Evolutionary conservation across 805 yeast species (phyloP).

Genomic region (Lachancea meyersii): DNA sequence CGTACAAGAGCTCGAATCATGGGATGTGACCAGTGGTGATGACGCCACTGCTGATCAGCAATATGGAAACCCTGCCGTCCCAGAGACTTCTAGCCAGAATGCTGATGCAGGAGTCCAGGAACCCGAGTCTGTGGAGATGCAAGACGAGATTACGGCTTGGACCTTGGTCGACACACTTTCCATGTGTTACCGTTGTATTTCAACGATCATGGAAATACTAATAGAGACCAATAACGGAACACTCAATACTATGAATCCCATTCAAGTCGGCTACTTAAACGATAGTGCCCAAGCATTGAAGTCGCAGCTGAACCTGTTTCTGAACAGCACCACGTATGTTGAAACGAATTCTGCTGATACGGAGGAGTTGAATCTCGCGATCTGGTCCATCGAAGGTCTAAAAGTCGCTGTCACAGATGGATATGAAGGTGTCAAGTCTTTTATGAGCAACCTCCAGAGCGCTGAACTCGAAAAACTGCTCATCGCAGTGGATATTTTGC

Average conservation of each 20-base stretch:
- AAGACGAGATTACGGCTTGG: conserved; percentile 24
- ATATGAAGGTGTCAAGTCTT: conserved; percentile 8
- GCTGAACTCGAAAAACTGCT: conserved; percentile 1
- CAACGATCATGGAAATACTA: conserved; percentile 18
- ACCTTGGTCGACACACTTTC: conserved; percentile 21
- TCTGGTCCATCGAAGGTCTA: conserved; percentile 15
- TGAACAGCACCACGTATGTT: neutral
- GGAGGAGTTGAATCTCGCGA: conserved; percentile 13
- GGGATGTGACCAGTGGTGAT: neutral
- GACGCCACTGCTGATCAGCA: neutral
- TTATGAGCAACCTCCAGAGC: neutral
- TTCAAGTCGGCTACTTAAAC: conserved; percentile 21
- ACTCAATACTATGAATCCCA: conserved; percentile 9
- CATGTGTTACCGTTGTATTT: conserved; percentile 18
- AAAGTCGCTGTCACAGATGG: conserved; percentile 10
- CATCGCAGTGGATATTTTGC: conserved; percentile 5
- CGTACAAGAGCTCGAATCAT: conserved; percentile 16
- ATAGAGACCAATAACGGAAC: conserved; percentile 11
- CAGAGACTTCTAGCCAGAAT: neutral
- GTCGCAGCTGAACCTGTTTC: conserved; percentile 18
- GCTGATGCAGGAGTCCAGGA: neutral
- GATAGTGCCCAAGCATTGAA: conserved; percentile 15
- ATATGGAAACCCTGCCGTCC: neutral
- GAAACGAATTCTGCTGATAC: conserved; percentile 2
- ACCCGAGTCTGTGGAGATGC: conserved; percentile 22